A percentile compares a stretch with the other conserved stretches of the same genome.
phyloP scores from a whole-genome alignment of 176 grass and related monocot species.

The Coix lacrymajobi region DNA sequence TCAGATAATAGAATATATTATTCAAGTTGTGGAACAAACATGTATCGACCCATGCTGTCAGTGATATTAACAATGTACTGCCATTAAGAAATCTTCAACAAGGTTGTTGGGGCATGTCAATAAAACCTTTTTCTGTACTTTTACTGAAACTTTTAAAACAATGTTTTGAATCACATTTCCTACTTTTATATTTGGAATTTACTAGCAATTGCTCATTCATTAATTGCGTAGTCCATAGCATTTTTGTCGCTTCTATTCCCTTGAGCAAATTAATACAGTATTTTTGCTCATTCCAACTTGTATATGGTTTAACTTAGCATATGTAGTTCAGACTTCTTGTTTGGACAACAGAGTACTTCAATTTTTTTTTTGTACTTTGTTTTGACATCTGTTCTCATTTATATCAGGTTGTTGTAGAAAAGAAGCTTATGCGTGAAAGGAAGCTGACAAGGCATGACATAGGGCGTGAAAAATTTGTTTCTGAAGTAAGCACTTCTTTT shows the following conservation, averaged over 20 bases:
- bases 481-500: constrained; percentile 33
- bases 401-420: constrained; percentile 78
- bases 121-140: neutral
- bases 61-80: neutral
- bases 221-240: neutral
- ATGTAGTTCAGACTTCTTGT: constrained; percentile 15
- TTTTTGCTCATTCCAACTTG: neutral
- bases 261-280: constrained; percentile 6
- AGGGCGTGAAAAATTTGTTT: neutral
- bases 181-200: neutral
- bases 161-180: neutral
- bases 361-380: neutral
- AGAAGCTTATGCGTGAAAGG: constrained; percentile 82
- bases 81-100: neutral
- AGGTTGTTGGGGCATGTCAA: constrained; percentile 4
- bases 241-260: neutral
- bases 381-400: neutral
- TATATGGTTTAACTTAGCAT: constrained; percentile 2
- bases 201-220: neutral
- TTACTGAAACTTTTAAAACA: neutral
- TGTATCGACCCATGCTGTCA: neutral
- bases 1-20: neutral
- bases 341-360: neutral
- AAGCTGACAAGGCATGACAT: constrained; percentile 41
- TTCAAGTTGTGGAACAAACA: constrained; percentile 6